phyloP scores from a whole-genome alignment of 2,329 filamentous ascomycete species.

The Saccharata proteae region DNA sequence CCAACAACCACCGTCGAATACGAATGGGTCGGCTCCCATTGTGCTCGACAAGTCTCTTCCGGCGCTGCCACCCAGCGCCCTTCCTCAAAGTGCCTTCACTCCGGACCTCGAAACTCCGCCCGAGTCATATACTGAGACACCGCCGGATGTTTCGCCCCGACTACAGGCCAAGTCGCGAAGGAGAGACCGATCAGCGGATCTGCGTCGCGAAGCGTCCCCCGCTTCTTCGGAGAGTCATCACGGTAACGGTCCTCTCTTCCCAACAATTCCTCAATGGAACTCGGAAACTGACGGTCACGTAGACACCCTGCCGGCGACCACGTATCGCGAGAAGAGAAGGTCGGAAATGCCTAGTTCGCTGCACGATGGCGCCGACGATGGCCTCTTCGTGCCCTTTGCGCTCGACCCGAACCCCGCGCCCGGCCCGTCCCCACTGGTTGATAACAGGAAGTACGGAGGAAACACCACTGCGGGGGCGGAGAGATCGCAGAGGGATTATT shows the following conservation, averaged over 20 bases:
- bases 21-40: slow-evolving; percentile 41
- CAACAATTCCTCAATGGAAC: slow-evolving; percentile 9
- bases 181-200: slow-evolving; percentile 15
- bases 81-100: slow-evolving; percentile 49
- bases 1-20: slow-evolving; percentile 17
- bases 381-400: slow-evolving; percentile 38
- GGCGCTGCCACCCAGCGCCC: slow-evolving; percentile 69
- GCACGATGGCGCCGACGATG: slow-evolving; percentile 46
- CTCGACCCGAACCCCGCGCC: slow-evolving; percentile 37
- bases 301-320: slow-evolving; percentile 60
- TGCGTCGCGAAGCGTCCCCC: slow-evolving; percentile 27
- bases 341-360: slow-evolving; percentile 53
- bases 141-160: slow-evolving; percentile 18
- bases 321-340: slow-evolving; percentile 66
- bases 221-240: slow-evolving; percentile 19
- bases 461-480: slow-evolving; percentile 14
- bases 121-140: slow-evolving; percentile 57
- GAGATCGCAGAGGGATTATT: slow-evolving; percentile 30
- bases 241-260: slow-evolving; percentile 16
- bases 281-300: slow-evolving; percentile 20
- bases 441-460: slow-evolving; percentile 20
- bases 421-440: slow-evolving; percentile 25
- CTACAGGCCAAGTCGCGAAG: slow-evolving; percentile 10
- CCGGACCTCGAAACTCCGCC: slow-evolving; percentile 43
- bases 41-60: slow-evolving; percentile 86